These are phyloP conservation scores for Trichosporon sp. DNA, from an alignment of 1,284 basidiomycete genomes.

Conservation along the genomic window DNA sequence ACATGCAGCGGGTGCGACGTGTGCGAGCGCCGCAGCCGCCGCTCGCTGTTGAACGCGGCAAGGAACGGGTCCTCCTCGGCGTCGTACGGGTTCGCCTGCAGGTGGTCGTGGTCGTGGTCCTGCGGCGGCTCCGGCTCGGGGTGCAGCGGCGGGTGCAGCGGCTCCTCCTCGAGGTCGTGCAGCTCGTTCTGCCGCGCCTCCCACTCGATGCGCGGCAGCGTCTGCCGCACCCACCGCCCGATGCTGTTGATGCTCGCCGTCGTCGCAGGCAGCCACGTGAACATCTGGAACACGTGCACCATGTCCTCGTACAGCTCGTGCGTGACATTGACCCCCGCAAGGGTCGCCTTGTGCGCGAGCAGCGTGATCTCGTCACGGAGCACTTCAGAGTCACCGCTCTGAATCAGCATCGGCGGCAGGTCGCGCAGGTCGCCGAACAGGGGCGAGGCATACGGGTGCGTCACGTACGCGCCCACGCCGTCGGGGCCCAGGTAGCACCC, in stretches of 20 bases:
- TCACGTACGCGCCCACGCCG: constrained; percentile 72
- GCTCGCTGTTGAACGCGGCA: constrained; percentile 5
- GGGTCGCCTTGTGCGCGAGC: constrained; percentile 87
- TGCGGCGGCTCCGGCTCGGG: constrained; percentile 4
- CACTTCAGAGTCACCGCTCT: constrained; percentile 91
- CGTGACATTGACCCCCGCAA: constrained; percentile 79
- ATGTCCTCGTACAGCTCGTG: constrained; percentile 93
- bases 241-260: constrained; percentile 61
- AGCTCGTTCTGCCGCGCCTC: constrained; percentile 19
- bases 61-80: constrained; percentile 6
- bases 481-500: constrained; percentile 83
- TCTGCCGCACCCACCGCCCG: constrained; percentile 64
- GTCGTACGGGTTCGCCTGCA: background rate
- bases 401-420: constrained; percentile 85
- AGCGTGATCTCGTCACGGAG: constrained; percentile 86
- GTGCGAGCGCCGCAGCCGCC: constrained; percentile 14
- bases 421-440: constrained; percentile 87
- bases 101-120: background rate
- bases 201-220: constrained; percentile 58
- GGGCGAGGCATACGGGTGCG: constrained; percentile 93
- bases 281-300: constrained; percentile 85
- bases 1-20: constrained; percentile 5
- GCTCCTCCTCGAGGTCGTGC: constrained; percentile 8
- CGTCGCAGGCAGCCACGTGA: constrained; percentile 72
- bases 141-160: constrained; percentile 15